Conservation (phyloP, 1,284 basidiomycete species). For the Malassezia caprae region DNA sequence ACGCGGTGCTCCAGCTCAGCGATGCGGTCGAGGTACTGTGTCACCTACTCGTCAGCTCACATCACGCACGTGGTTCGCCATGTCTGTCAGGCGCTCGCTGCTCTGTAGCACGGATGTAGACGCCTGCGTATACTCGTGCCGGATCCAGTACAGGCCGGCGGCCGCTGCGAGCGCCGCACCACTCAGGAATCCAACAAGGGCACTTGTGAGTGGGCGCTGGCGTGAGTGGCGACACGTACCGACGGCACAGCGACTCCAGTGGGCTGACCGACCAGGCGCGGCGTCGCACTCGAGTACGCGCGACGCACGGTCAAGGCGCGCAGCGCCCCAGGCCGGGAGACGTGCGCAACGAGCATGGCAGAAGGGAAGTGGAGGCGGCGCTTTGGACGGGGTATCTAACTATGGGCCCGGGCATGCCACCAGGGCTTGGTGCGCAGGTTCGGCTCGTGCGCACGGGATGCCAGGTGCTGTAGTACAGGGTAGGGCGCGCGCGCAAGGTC, state of each 20-base stretch:
- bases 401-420: background rate
- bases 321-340: background rate
- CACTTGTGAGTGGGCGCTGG: constrained; percentile 15
- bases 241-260: background rate
- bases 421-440: constrained; percentile 3
- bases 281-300: background rate
- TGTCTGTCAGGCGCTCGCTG: constrained; percentile 9
- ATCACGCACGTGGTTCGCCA: constrained; percentile 7
- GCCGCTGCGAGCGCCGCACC: constrained; percentile 6
- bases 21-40: constrained; percentile 14
- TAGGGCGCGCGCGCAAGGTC: background rate
- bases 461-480: background rate
- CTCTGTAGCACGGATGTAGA: constrained; percentile 3
- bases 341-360: background rate
- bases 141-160: constrained; percentile 8
- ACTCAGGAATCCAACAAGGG: constrained; percentile 7
- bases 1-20: background rate
- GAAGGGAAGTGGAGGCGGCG: constrained; percentile 1
- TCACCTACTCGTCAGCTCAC: constrained; percentile 4
- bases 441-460: background rate
- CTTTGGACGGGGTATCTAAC: background rate
- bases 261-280: constrained; percentile 11
- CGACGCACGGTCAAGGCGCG: background rate
- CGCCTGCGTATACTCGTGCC: constrained; percentile 9
- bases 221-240: constrained; percentile 1